These are phyloP conservation scores for Kingdonia uniflora DNA, from an alignment of 164 flowering plant species.

Conservation along the genomic window DNA sequence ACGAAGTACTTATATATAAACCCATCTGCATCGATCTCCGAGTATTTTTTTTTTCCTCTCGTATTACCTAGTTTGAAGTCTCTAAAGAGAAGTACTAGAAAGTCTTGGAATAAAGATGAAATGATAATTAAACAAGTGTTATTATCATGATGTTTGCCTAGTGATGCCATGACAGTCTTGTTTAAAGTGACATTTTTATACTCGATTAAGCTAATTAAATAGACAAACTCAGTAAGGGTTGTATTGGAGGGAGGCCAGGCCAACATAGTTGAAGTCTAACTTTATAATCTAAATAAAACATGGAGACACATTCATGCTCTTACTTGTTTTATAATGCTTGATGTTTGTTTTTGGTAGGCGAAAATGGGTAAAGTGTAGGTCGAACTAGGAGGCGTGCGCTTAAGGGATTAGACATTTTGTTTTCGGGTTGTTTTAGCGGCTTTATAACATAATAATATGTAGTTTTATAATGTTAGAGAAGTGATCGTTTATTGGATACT, in stretches of 20 bases:
- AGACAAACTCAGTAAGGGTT: not conserved
- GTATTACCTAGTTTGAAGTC: too few species aligned
- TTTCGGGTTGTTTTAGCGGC: not conserved
- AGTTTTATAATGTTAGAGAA: not conserved
- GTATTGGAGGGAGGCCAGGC: not conserved
- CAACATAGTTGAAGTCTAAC: not conserved
- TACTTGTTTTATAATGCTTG: not conserved
- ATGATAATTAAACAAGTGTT: not conserved
- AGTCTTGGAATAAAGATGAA: not conserved
- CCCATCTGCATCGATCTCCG: too few species aligned
- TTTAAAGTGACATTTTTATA: not conserved
- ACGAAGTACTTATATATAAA: too few species aligned
- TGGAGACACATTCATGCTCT: not conserved
- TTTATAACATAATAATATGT: not conserved
- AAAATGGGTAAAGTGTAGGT: not conserved
- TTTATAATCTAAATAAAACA: not conserved
- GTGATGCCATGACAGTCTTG: conserved; percentile 4
- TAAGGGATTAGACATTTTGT: not conserved
- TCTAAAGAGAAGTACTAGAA: too few species aligned
- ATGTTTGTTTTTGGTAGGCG: not conserved
- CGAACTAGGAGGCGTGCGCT: not conserved
- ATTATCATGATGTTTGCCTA: conserved; percentile 3
- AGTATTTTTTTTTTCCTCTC: too few species aligned
- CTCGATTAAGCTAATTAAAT: not conserved
- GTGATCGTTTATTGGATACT: not conserved